These are phyloP conservation scores for Metschnikowia amazonensis DNA, from an alignment of 805 yeast genomes.

Conservation along the genomic window DNA sequence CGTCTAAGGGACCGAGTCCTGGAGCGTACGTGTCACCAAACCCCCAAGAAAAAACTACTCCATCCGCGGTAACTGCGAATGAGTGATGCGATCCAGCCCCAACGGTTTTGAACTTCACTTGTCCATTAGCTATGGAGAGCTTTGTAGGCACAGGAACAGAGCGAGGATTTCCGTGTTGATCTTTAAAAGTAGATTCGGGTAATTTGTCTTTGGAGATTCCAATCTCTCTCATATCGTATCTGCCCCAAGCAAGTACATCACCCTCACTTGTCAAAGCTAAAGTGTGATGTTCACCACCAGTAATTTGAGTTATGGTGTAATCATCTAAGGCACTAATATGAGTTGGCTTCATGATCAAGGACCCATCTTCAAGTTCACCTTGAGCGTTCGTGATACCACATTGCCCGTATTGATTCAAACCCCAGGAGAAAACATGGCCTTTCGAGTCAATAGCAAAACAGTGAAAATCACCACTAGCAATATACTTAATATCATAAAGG, in stretches of 20 bases:
- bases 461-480: conserved; percentile 94
- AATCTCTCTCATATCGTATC: conserved; percentile 88
- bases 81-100: conserved; percentile 93
- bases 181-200: conserved; percentile 72
- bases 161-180: conserved; percentile 75
- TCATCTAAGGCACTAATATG: conserved; percentile 60
- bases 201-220: conserved; percentile 68
- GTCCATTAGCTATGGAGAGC: conserved; percentile 35
- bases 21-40: conserved; percentile 96
- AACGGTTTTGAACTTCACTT: conserved; percentile 38
- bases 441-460: conserved; percentile 83
- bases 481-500: conserved; percentile 67
- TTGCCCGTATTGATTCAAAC: conserved; percentile 94
- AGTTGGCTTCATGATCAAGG: conserved; percentile 74
- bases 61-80: conserved; percentile 78
- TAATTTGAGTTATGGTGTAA: conserved; percentile 54
- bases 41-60: conserved; percentile 93
- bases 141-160: conserved; percentile 83
- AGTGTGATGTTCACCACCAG: conserved; percentile 95
- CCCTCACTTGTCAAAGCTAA: conserved; percentile 72
- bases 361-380: conserved; percentile 78
- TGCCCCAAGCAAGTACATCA: conserved; percentile 79
- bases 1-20: conserved; percentile 90
- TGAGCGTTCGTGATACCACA: conserved; percentile 67
- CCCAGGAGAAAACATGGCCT: conserved; percentile 83